A percentile compares a stretch with the other conserved stretches of the same genome.
Evolutionary conservation across 371 early-diverging fungal species (phyloP).

Genomic region (Blakeslea trispora): DNA sequence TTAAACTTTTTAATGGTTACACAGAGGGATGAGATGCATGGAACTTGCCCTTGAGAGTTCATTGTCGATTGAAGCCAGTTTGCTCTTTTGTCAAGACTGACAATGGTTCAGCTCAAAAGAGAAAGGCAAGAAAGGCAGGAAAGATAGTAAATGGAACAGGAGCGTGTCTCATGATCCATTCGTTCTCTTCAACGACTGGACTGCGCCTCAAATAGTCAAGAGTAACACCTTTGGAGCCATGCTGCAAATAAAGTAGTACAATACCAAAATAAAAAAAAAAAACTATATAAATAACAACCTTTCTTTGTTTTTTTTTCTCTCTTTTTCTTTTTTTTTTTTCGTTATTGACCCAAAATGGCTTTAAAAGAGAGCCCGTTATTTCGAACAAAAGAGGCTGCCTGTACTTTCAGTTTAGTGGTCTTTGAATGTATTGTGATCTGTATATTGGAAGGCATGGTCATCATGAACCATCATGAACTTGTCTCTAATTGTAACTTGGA

Average conservation of each 20-base stretch:
- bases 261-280: not conserved
- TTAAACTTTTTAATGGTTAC: too few relatives aligned
- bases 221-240: too few relatives aligned
- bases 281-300: not conserved
- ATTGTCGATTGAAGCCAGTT: too few relatives aligned
- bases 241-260: not conserved
- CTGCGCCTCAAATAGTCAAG: constrained; percentile 3
- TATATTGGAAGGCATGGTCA: constrained; percentile 47
- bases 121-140: too few relatives aligned
- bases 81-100: too few relatives aligned
- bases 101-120: too few relatives aligned
- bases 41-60: too few relatives aligned
- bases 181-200: not conserved
- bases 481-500: constrained; percentile 34
- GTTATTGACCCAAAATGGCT: constrained; percentile 6
- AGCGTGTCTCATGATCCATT: too few relatives aligned
- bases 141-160: too few relatives aligned
- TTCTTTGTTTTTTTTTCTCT: not conserved
- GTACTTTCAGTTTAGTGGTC: constrained; percentile 32
- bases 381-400: constrained; percentile 33
- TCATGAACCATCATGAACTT: constrained; percentile 41
- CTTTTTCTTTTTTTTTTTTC: not conserved
- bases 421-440: constrained; percentile 42
- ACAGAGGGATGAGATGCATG: too few relatives aligned
- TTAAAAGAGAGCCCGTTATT: constrained; percentile 27